Percentiles rank a stretch among this genome's conserved stretches.
Conservation (phyloP, 1,284 basidiomycete genomes). For the Anthracocystis walkeri region DNA sequence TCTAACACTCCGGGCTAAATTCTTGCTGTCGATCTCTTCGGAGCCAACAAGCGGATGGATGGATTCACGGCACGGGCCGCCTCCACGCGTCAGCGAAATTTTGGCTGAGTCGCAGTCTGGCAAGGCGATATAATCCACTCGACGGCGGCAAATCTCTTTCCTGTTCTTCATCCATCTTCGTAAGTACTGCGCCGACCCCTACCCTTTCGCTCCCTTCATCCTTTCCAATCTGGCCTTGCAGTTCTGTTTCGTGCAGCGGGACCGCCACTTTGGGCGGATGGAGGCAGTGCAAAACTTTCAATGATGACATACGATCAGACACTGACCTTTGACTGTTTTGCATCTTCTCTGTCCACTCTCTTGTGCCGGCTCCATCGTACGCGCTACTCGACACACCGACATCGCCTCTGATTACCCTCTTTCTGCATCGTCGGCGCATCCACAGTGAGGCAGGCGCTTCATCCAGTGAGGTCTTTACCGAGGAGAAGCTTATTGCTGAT, state of each 20-base stretch:
- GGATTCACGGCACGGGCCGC: conserved; percentile 35
- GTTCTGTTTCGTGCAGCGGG: background rate
- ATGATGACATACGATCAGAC: background rate
- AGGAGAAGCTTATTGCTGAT: conserved; percentile 67
- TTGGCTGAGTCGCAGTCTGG: conserved; percentile 24
- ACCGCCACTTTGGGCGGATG: background rate
- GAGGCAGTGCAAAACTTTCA: background rate
- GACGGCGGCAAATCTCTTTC: conserved; percentile 1
- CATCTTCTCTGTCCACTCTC: background rate
- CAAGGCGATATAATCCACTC: conserved; percentile 14
- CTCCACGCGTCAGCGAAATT: conserved; percentile 23
- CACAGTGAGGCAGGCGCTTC: conserved; percentile 62
- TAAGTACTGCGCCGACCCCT: conserved; percentile 33
- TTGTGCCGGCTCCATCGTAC: background rate
- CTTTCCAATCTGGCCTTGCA: background rate
- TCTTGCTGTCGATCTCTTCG: background rate
- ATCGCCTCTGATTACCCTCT: background rate
- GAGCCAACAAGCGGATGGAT: conserved; percentile 5
- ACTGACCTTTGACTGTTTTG: conserved; percentile 7
- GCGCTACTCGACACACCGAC: too few relatives aligned
- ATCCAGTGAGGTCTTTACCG: conserved; percentile 67
- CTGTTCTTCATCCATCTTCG: conserved; percentile 44
- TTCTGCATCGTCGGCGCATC: conserved; percentile 20
- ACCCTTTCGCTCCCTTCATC: conserved; percentile 2
- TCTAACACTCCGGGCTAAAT: conserved; percentile 13